These are phyloP conservation scores for Eucalyptus pauciflora DNA, from an alignment of 345 rosid species.

Conservation along the genomic window DNA sequence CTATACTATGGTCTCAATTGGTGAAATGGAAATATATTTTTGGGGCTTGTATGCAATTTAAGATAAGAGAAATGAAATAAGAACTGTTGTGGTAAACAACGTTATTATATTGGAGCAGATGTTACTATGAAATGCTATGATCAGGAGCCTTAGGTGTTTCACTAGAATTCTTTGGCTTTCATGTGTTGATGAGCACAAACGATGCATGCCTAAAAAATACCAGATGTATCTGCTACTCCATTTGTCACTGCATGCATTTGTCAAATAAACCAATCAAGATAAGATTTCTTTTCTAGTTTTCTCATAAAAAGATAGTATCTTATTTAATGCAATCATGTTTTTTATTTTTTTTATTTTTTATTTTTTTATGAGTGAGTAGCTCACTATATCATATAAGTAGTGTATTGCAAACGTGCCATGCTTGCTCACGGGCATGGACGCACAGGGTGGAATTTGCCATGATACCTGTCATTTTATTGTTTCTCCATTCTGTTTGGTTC, in stretches of 20 bases:
- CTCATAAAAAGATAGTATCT: not conserved
- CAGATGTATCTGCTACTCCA: not conserved
- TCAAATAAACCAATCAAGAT: not conserved
- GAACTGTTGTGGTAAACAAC: not conserved
- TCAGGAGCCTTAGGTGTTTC: not conserved
- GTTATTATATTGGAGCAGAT: not conserved
- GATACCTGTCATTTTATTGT: not conserved
- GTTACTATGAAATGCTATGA: not conserved
- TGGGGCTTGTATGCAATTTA: not conserved
- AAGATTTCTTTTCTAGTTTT: not conserved
- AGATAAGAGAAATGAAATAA: not conserved
- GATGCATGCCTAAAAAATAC: not conserved
- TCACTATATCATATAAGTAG: not conserved
- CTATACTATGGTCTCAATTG: not conserved
- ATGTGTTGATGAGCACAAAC: not conserved
- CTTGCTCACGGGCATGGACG: not conserved
- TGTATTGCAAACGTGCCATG: not conserved
- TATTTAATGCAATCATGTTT: not conserved
- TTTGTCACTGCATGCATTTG: not conserved
- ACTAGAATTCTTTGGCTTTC: not conserved
- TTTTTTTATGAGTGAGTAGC: not conserved
- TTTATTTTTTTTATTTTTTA: not conserved
- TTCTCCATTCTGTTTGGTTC: not conserved
- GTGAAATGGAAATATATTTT: not conserved
- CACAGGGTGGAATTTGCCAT: not conserved